These are phyloP conservation scores for Chrysoporthe deuterocubensis DNA, from an alignment of 2,329 filamentous ascomycete species.

Conservation along the genomic window DNA sequence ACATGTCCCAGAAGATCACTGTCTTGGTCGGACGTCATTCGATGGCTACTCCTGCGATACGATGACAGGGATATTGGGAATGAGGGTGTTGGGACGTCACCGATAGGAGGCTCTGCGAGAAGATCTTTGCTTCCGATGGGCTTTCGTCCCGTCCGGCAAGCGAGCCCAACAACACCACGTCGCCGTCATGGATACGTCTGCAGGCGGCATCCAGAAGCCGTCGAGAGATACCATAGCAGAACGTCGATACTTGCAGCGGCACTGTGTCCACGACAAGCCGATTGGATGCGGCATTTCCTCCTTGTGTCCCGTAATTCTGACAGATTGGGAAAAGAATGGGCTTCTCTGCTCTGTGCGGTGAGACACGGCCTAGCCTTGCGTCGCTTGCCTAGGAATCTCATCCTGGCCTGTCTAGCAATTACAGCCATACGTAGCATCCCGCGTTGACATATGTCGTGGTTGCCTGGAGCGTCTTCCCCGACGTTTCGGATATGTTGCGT, in stretches of 20 bases:
- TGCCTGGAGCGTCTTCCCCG: background rate
- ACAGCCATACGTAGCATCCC: constrained; percentile 6
- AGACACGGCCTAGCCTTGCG: constrained; percentile 4
- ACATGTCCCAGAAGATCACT: constrained; percentile 2
- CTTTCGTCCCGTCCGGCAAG: constrained; percentile 1
- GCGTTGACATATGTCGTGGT: constrained; percentile 11
- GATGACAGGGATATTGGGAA: constrained; percentile 11
- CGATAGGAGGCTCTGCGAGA: constrained; percentile 18
- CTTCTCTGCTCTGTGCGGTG: background rate
- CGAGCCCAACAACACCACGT: background rate
- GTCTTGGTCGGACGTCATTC: constrained; percentile 6
- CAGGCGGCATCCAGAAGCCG: background rate
- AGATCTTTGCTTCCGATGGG: constrained; percentile 3
- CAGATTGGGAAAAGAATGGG: constrained; percentile 6
- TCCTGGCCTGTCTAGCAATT: background rate
- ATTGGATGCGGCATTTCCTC: constrained; percentile 11
- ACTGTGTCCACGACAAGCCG: constrained; percentile 7
- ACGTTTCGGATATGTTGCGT: background rate
- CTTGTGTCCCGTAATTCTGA: constrained; percentile 14
- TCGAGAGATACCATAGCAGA: background rate
- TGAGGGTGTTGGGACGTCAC: constrained; percentile 7
- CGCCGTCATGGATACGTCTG: constrained; percentile 4
- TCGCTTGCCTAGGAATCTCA: background rate
- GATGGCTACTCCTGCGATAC: constrained; percentile 7
- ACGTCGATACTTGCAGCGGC: constrained; percentile 4